phyloP scores from a whole-genome alignment of 2,329 filamentous ascomycete species.

The Alternaria incomplexa region DNA sequence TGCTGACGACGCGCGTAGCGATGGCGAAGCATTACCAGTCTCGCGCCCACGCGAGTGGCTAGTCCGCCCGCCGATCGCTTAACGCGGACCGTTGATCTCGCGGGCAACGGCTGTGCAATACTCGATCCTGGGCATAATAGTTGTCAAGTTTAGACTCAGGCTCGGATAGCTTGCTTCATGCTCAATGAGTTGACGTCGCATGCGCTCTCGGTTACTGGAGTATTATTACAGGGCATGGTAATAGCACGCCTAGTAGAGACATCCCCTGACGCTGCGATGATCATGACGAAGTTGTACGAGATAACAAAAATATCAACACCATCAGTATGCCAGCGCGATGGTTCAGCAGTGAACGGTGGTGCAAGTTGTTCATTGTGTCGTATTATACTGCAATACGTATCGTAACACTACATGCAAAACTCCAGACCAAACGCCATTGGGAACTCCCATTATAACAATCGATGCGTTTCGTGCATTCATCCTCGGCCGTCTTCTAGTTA shows the following conservation, averaged over 20 bases:
- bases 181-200: background rate
- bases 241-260: background rate
- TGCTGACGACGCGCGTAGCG: slow-evolving; percentile 23
- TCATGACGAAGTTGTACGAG: background rate
- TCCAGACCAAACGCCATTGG: slow-evolving; percentile 33
- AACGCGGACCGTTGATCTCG: background rate
- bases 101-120: background rate
- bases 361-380: slow-evolving; percentile 15
- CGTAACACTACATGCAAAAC: slow-evolving; percentile 31
- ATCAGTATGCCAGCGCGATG: background rate
- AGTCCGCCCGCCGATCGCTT: background rate
- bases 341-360: background rate
- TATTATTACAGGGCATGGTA: background rate
- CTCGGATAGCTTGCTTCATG: background rate
- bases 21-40: background rate
- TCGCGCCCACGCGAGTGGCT: background rate
- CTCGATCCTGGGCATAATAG: background rate
- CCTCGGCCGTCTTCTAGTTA: slow-evolving; percentile 32
- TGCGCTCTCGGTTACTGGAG: background rate
- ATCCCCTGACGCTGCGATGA: background rate
- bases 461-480: slow-evolving; percentile 22
- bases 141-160: too few species aligned
- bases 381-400: slow-evolving; percentile 23
- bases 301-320: background rate
- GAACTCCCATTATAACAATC: slow-evolving; percentile 12